These are phyloP conservation scores for Xylaria bambusicola DNA, from an alignment of 495 filamentous ascomycete species.

Conservation along the genomic window DNA sequence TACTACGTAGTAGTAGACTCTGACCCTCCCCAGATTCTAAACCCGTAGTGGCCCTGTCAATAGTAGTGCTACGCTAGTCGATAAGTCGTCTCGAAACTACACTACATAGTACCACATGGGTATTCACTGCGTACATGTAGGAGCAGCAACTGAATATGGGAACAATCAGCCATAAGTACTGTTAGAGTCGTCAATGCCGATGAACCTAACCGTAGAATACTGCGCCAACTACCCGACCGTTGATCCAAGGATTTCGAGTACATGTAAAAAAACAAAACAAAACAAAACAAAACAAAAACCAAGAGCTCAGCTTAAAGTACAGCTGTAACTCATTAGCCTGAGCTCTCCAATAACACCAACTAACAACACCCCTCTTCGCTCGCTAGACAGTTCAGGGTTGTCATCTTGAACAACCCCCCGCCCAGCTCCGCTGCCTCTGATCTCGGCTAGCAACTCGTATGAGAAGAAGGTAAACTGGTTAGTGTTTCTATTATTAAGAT, in stretches of 20 bases:
- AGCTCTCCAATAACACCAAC: constrained; percentile 1
- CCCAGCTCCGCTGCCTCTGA: constrained; percentile 13
- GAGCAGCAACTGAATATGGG: background rate
- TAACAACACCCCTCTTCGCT: constrained; percentile 8
- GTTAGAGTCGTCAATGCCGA: background rate
- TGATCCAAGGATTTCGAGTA: too few species aligned
- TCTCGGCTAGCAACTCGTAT: constrained; percentile 5
- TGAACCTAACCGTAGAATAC: too few species aligned
- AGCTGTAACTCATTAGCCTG: background rate
- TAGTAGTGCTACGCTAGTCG: constrained; percentile 27
- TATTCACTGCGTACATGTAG: too few species aligned
- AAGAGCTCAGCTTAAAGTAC: constrained; percentile 5
- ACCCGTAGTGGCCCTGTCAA: constrained; percentile 30
- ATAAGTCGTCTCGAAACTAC: constrained; percentile 13
- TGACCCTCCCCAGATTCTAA: constrained; percentile 33
- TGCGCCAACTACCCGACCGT: too few species aligned
- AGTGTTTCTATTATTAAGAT: constrained; percentile 17
- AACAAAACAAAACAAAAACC: constrained; percentile 21
- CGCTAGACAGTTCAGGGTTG: background rate
- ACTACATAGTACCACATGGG: too few species aligned
- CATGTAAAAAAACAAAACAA: too few species aligned
- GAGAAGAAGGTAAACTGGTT: background rate
- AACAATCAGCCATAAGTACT: background rate
- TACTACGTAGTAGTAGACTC: too few species aligned
- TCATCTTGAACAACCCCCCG: constrained; percentile 5